phyloP scores from a whole-genome alignment of 2,329 filamentous ascomycete species.

The Colletotrichum graminicola region DNA sequence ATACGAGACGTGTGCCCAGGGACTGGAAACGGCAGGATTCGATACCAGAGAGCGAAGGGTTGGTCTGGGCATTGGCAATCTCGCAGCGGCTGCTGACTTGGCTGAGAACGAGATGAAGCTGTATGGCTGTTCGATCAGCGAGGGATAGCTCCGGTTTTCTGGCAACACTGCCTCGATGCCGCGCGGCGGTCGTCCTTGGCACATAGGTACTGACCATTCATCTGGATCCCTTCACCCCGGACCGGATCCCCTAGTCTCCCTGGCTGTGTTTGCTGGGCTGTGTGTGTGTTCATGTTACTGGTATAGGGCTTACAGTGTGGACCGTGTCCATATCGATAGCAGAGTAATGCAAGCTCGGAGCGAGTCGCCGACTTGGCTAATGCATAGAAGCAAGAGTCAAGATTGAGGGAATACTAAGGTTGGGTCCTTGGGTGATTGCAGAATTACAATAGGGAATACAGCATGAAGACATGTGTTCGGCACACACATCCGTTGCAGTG shows the following conservation, averaged over 20 bases:
- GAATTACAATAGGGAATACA: background rate
- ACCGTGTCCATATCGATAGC: slow-evolving; percentile 18
- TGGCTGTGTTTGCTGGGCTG: background rate
- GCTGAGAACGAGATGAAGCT: slow-evolving; percentile 11
- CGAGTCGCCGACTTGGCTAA: no score
- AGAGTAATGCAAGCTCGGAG: no score
- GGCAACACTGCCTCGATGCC: slow-evolving; percentile 20
- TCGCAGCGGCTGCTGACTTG: slow-evolving; percentile 2
- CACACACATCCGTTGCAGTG: background rate
- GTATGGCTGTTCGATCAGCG: slow-evolving; percentile 9
- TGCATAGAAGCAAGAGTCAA: no score
- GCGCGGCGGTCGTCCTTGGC: slow-evolving; percentile 26
- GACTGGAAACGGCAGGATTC: background rate
- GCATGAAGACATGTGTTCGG: background rate
- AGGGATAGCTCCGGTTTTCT: slow-evolving; percentile 15
- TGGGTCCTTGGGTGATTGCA: no score
- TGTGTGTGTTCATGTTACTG: background rate
- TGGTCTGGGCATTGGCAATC: slow-evolving; percentile 18
- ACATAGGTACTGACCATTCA: background rate
- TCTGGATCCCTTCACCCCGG: background rate
- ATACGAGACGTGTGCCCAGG: slow-evolving; percentile 35
- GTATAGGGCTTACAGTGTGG: background rate
- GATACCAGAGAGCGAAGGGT: slow-evolving; percentile 9
- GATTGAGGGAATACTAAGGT: background rate
- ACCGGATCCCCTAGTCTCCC: background rate